phyloP scores from a whole-genome alignment of 306 rosid species.

The Malus domestica region DNA sequence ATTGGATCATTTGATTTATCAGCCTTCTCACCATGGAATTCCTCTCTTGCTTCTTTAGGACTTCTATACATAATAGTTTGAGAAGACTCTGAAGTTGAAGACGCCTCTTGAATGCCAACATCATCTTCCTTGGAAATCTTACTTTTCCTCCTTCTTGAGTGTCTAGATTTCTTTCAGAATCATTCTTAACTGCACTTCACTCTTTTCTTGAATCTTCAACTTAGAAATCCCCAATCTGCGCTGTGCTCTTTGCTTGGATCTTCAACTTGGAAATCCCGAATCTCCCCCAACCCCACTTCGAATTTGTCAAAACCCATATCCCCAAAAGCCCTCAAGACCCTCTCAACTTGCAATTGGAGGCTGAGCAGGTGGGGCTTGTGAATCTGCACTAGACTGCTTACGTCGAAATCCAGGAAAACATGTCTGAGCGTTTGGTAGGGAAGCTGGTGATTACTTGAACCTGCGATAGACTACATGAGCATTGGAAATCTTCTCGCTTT shows the following conservation, averaged over 20 bases:
- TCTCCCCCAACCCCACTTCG: constrained; percentile 32
- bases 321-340: constrained; percentile 44
- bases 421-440: no score
- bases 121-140: constrained; percentile 16
- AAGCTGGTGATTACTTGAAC: no score
- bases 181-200: constrained; percentile 19
- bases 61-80: constrained; percentile 20
- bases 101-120: constrained; percentile 27
- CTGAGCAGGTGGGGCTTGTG: no score
- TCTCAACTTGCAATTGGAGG: constrained; percentile 9
- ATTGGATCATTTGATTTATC: constrained; percentile 24
- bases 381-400: no score
- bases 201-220: constrained; percentile 69
- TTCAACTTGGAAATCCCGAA: constrained; percentile 48
- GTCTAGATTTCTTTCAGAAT: constrained; percentile 25
- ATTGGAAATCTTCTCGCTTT: no score
- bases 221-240: constrained; percentile 33
- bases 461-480: no score
- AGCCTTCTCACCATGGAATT: constrained; percentile 20
- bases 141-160: constrained; percentile 24
- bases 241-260: constrained; percentile 60
- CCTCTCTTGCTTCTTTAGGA: constrained; percentile 27
- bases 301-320: constrained; percentile 24
- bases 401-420: no score
- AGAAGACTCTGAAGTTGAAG: constrained; percentile 35